phyloP scores from a whole-genome alignment of 495 filamentous ascomycete genomes.

The Margaritispora aquatica region DNA sequence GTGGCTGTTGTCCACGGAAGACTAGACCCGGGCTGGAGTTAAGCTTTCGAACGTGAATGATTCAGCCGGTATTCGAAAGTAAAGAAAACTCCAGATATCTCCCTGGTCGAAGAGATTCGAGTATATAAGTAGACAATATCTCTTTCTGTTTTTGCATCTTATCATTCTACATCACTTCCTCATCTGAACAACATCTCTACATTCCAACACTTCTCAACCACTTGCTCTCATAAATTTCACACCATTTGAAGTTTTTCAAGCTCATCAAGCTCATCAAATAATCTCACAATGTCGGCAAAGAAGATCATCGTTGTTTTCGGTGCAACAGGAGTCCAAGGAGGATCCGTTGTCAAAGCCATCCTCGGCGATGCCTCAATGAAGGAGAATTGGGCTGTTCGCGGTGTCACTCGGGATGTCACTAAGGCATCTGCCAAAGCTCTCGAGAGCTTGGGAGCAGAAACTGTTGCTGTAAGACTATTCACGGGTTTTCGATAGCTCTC shows the following conservation, averaged over 20 bases:
- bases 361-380: slow-evolving; percentile 42
- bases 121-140: slow-evolving; percentile 1
- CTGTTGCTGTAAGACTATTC: too few relatives aligned
- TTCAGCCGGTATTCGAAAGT: neutral
- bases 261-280: neutral
- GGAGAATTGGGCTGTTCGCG: slow-evolving; percentile 45
- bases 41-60: too few relatives aligned
- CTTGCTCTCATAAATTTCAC: neutral
- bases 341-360: slow-evolving; percentile 47
- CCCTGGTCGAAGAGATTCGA: too few relatives aligned
- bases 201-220: neutral
- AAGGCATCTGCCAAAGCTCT: slow-evolving; percentile 38
- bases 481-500: neutral
- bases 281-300: slow-evolving; percentile 30
- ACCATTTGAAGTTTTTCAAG: neutral
- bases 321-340: slow-evolving; percentile 57
- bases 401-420: slow-evolving; percentile 45
- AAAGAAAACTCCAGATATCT: too few relatives aligned
- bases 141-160: neutral
- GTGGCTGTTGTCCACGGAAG: too few relatives aligned
- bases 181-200: neutral
- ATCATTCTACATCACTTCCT: neutral
- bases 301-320: slow-evolving; percentile 54
- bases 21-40: too few relatives aligned
- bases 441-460: slow-evolving; percentile 34